Evolutionary conservation across 2,329 filamentous ascomycete species (phyloP).

Genomic region (Colletotrichum neosansevieriae): DNA sequence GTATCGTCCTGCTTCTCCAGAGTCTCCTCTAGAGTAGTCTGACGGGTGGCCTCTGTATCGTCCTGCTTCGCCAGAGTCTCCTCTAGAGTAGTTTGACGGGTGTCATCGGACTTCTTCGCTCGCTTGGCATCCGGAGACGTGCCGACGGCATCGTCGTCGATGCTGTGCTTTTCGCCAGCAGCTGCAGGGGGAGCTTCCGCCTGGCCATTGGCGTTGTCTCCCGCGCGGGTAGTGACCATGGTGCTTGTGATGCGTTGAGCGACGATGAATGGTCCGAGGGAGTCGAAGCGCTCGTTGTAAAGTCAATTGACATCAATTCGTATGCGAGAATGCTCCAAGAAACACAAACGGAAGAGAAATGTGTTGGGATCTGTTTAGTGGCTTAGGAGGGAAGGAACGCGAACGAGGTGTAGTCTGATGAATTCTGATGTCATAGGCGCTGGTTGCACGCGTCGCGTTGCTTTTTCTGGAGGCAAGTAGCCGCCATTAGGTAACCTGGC

Average conservation of each 20-base stretch:
- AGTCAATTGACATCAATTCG: neutral
- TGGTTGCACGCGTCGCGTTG: slow-evolving; percentile 36
- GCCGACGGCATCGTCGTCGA: slow-evolving; percentile 9
- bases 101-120: slow-evolving; percentile 27
- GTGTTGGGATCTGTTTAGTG: neutral
- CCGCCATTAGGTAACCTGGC: slow-evolving; percentile 36
- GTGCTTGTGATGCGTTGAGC: neutral
- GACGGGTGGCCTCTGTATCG: slow-evolving; percentile 12
- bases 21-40: slow-evolving; percentile 37
- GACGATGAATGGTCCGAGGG: neutral
- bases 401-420: slow-evolving; percentile 2
- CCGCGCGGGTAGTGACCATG: slow-evolving; percentile 32
- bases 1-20: slow-evolving; percentile 17
- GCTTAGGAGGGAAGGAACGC: neutral
- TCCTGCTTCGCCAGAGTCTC: slow-evolving; percentile 30
- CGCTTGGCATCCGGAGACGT: slow-evolving; percentile 36
- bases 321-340: neutral
- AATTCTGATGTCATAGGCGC: slow-evolving; percentile 37
- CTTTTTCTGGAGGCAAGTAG: slow-evolving; percentile 33
- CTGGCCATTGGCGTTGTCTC: slow-evolving; percentile 18
- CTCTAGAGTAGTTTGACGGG: slow-evolving; percentile 35
- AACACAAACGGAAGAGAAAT: neutral
- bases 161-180: slow-evolving; percentile 36
- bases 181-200: neutral
- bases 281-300: neutral